Conservation (phyloP, 331 rosid genomes). For the Telfairia occidentalis region DNA sequence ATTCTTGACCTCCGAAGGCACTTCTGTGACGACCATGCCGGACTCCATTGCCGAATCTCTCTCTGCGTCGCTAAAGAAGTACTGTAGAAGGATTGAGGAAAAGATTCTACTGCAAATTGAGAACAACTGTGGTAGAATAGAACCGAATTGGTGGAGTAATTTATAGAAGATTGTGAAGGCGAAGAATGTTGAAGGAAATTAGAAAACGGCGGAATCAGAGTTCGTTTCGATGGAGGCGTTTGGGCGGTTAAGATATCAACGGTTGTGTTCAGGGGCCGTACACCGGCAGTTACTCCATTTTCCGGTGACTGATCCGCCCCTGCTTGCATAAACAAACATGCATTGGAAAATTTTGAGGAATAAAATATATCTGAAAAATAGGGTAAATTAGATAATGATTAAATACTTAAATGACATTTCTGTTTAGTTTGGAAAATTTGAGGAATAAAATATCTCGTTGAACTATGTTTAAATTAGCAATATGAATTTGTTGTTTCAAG, state of each 20-base stretch:
- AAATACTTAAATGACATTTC: too few relatives aligned
- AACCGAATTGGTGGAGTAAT: background rate
- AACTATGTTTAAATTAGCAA: too few relatives aligned
- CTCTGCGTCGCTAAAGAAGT: background rate
- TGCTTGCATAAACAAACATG: background rate
- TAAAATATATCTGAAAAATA: background rate
- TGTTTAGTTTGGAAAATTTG: too few relatives aligned
- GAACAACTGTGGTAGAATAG: background rate
- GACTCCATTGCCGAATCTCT: conserved; percentile 6
- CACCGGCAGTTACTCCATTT: conserved; percentile 4
- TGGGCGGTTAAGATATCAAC: background rate
- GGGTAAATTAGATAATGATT: too few relatives aligned
- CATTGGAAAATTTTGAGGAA: background rate
- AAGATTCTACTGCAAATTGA: conserved; percentile 1
- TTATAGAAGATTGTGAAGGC: background rate
- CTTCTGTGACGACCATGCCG: background rate
- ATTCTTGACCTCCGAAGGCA: background rate
- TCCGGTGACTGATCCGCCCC: background rate
- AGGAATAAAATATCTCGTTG: too few relatives aligned
- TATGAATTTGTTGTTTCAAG: too few relatives aligned
- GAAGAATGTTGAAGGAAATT: background rate
- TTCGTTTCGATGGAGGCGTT: background rate
- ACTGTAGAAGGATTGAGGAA: background rate
- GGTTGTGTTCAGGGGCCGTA: background rate
- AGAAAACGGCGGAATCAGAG: background rate